These are phyloP conservation scores for Cryphonectria parasitica DNA, from an alignment of 2,329 filamentous ascomycete genomes.

Conservation along the genomic window DNA sequence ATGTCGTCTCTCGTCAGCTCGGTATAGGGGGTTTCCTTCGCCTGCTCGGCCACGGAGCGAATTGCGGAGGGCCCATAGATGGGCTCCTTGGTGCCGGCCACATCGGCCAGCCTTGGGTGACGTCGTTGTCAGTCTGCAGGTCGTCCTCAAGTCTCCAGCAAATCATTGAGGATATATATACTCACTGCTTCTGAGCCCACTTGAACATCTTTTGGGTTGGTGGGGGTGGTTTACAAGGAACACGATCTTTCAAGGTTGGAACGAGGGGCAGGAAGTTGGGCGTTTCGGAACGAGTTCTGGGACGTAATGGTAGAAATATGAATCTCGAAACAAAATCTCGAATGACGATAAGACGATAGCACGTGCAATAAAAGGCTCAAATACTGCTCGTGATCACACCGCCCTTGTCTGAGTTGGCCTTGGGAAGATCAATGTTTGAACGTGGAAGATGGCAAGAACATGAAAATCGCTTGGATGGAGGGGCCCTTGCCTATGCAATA, in stretches of 20 bases:
- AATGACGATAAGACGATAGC: background rate
- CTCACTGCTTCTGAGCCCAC: conserved; percentile 31
- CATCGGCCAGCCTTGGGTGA: conserved; percentile 65
- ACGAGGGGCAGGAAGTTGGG: conserved; percentile 2
- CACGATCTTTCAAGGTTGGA: background rate
- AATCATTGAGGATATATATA: background rate
- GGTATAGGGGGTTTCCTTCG: conserved; percentile 77
- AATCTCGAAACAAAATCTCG: conserved; percentile 1
- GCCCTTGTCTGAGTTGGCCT: conserved; percentile 4
- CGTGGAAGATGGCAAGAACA: conserved; percentile 15
- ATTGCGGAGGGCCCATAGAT: conserved; percentile 91
- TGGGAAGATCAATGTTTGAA: conserved; percentile 1
- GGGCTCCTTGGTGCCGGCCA: conserved; percentile 94
- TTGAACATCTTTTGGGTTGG: conserved; percentile 29
- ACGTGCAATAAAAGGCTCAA: background rate
- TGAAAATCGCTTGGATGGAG: conserved; percentile 25
- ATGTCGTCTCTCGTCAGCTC: conserved; percentile 78
- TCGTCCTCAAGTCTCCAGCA: background rate
- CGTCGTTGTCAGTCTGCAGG: conserved; percentile 32
- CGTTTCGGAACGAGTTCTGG: conserved; percentile 12
- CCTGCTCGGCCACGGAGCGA: conserved; percentile 81
- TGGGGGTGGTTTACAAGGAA: background rate
- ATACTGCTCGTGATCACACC: conserved; percentile 10
- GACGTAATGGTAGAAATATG: background rate
- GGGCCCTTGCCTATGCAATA: conserved; percentile 18